phyloP scores from a whole-genome alignment of 2,329 filamentous ascomycete species.

The Alternaria brassicicola region DNA sequence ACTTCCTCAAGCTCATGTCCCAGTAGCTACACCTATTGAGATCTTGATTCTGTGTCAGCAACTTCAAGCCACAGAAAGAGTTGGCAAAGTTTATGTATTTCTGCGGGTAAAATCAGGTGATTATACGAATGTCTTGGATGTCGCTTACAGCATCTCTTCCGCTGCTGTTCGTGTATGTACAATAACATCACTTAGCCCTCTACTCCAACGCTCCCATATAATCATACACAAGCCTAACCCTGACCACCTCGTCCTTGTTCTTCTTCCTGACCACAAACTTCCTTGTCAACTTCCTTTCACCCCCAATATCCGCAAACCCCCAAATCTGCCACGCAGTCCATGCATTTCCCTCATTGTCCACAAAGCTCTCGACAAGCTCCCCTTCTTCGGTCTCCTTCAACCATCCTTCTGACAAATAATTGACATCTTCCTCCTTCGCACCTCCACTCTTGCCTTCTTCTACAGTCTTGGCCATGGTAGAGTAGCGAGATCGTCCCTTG shows the following conservation, averaged over 20 bases:
- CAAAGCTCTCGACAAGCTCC: constrained; percentile 44
- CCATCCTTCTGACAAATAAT: constrained; percentile 38
- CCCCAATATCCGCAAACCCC: constrained; percentile 43
- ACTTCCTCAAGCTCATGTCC: no score
- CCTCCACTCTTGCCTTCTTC: constrained; percentile 32
- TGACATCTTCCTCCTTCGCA: constrained; percentile 28
- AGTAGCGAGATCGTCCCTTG: constrained; percentile 63
- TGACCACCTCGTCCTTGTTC: constrained; percentile 35
- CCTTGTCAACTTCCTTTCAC: constrained; percentile 41
- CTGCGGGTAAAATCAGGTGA: no score
- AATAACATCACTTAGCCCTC: neutral
- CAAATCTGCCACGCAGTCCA: constrained; percentile 47
- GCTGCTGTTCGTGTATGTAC: no score
- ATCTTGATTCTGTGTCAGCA: no score
- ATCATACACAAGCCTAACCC: constrained; percentile 45
- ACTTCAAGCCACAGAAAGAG: no score
- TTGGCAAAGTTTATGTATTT: no score
- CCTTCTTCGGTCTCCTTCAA: constrained; percentile 36
- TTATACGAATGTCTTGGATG: no score
- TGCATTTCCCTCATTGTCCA: constrained; percentile 41
- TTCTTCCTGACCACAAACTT: constrained; percentile 44
- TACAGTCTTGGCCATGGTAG: constrained; percentile 36
- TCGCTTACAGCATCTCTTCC: neutral
- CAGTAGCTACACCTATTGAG: no score
- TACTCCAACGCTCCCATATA: constrained; percentile 35